Base-by-base conservation (phyloP, 106 monocot genomes). In the Dendrobium huoshanense region DNA sequence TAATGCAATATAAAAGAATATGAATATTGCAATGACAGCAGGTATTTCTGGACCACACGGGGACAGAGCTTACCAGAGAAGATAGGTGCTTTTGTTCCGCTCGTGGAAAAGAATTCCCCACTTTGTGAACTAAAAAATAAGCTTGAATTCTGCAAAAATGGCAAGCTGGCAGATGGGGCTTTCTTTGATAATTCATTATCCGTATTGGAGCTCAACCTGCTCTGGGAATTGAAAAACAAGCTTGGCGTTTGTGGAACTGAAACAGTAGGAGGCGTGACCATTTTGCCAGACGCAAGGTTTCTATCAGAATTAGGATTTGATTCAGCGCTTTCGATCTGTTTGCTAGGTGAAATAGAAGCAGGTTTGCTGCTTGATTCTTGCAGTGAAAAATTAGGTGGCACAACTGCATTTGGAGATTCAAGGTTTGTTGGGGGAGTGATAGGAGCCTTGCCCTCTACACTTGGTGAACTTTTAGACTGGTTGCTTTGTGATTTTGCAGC, bases 91-190 rank as follows among this genome's bases (percentile, higher is more conserved):
- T 85, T 72, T 77, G 68, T 68, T 87, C 78, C 91, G 75, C 75
- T 87, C n/a, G 79, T 73, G 81, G 86, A 85, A 86, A 91, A 82
- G 79, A 83, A 58, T 79, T 86, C 79, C 20, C 82, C 78, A 44
- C 82, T 86, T 45, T 84, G 87, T 33, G 87, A 85, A 79, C 20
- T 55, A 75, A 81, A 79, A 79, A 70, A 80, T 31, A 43, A 43
- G 55, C 77, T 31, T 33, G 82, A 79, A 55, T 27, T 82, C 74
- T 78, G 85, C 27, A 72, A 41, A 73, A 41, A 80, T 65, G 90
- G 24, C 37, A 79, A 55, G 42, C 79, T 75, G 41, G 80, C 2
- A 41, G 79, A 55, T 83, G 67, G 33, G 45, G n/a, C 67, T 75
- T 79, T 70, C 73, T 83, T 73, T 67, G 79, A 41, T 70, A 67